Evolutionary conservation across 176 grass and related monocot genomes (phyloP).

Genomic region (Paspalum vaginatum): DNA sequence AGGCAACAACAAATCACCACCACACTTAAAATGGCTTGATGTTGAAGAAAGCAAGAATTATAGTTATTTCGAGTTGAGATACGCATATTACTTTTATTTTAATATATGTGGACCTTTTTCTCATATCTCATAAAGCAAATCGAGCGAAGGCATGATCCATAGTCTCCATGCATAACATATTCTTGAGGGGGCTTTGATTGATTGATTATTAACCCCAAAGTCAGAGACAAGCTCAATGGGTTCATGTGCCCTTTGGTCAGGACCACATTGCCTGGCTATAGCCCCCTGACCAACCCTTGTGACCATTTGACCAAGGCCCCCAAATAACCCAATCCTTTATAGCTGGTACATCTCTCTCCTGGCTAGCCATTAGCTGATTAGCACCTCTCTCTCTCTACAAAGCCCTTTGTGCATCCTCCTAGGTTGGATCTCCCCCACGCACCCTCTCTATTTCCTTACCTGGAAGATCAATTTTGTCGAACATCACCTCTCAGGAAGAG

Average conservation of each 20-base stretch:
- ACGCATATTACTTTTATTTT: neutral
- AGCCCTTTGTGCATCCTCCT: neutral
- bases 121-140: neutral
- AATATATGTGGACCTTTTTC: neutral
- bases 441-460: neutral
- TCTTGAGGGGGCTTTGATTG: neutral
- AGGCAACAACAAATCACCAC: no score
- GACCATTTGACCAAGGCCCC: neutral
- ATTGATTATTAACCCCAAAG: constrained; percentile 27
- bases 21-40: no score
- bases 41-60: neutral
- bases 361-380: neutral
- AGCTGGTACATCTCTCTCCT: neutral
- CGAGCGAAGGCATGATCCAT: neutral
- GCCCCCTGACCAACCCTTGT: neutral
- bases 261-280: neutral
- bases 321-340: neutral
- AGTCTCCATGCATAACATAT: neutral
- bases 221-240: constrained; percentile 25
- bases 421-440: neutral
- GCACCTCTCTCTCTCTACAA: neutral
- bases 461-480: neutral
- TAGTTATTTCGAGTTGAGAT: neutral
- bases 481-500: neutral
- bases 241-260: constrained; percentile 30